phyloP scores from a whole-genome alignment of 129 eudicot species.

The Dittrichia graveolens region DNA sequence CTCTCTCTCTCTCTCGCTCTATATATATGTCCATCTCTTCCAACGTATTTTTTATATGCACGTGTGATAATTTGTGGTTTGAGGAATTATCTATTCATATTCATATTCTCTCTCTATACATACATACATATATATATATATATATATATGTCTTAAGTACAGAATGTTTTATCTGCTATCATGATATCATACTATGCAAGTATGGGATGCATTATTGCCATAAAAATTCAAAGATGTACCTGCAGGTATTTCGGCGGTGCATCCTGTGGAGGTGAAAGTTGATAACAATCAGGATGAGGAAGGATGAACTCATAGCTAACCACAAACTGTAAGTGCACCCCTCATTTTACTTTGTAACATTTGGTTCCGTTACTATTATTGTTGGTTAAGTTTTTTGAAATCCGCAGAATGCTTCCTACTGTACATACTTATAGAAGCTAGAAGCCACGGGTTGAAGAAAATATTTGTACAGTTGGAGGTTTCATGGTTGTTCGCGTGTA shows the following conservation, averaged over 20 bases:
- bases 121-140: too few relatives aligned
- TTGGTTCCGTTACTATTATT: background rate
- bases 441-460: slow-evolving; percentile 15
- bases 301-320: slow-evolving; percentile 27
- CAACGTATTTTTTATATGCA: too few relatives aligned
- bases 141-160: too few relatives aligned
- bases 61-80: too few relatives aligned
- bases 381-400: background rate
- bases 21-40: too few relatives aligned
- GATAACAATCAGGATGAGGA: slow-evolving; percentile 28
- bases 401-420: slow-evolving; percentile 26
- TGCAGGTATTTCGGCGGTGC: slow-evolving; percentile 35
- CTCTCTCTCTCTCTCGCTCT: too few relatives aligned
- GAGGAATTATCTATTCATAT: too few relatives aligned
- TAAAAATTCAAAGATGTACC: slow-evolving; percentile 1
- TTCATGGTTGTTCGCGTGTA: slow-evolving; percentile 24
- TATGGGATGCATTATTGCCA: background rate
- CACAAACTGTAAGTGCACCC: slow-evolving; percentile 20
- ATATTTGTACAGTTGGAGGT: slow-evolving; percentile 29
- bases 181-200: too few relatives aligned
- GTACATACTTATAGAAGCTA: slow-evolving; percentile 31
- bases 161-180: too few relatives aligned
- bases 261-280: slow-evolving; percentile 38
- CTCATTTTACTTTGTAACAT: slow-evolving; percentile 7
- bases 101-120: too few relatives aligned